These are phyloP conservation scores for Penicillium parvum DNA, from an alignment of 495 filamentous ascomycete genomes.

Conservation along the genomic window DNA sequence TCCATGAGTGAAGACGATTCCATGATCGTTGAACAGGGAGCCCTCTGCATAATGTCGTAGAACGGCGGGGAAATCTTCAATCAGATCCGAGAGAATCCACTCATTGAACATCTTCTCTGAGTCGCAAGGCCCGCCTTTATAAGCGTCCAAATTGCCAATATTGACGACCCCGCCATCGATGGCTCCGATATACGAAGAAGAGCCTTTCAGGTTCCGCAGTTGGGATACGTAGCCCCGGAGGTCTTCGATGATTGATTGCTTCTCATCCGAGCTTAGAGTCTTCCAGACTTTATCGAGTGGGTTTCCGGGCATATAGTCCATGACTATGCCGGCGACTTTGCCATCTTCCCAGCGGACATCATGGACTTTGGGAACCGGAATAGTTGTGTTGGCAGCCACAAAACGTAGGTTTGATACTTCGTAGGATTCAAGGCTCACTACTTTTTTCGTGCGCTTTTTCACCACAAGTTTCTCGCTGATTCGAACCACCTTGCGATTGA, in stretches of 20 bases:
- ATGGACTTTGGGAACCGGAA: constrained; percentile 25
- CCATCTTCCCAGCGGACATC: constrained; percentile 15
- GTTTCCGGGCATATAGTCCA: constrained; percentile 33
- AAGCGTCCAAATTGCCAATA: constrained; percentile 8
- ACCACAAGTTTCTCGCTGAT: constrained; percentile 5
- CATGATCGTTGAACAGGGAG: constrained; percentile 18
- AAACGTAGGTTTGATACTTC: constrained; percentile 17
- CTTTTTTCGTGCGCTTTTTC: too few species aligned
- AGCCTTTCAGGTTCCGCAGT: constrained; percentile 23
- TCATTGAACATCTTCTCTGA: constrained; percentile 23
- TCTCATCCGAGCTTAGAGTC: constrained; percentile 8
- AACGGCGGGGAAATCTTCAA: constrained; percentile 7
- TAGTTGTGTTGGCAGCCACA: constrained; percentile 24
- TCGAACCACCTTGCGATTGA: constrained; percentile 12
- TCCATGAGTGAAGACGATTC: constrained; percentile 26
- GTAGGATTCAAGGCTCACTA: constrained; percentile 3
- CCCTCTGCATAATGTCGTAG: constrained; percentile 20
- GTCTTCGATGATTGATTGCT: constrained; percentile 13
- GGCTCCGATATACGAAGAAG: constrained; percentile 23
- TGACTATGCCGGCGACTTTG: constrained; percentile 16
- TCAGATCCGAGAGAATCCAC: constrained; percentile 18
- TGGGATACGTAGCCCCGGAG: constrained; percentile 18
- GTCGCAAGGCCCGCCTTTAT: constrained; percentile 26
- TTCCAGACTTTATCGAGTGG: constrained; percentile 22
- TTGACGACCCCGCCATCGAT: constrained; percentile 10